Evolutionary conservation across 495 filamentous ascomycete genomes (phyloP), one percentile per base, ranked within the genome.

Genomic region (Bathelium albidoporum): DNA sequence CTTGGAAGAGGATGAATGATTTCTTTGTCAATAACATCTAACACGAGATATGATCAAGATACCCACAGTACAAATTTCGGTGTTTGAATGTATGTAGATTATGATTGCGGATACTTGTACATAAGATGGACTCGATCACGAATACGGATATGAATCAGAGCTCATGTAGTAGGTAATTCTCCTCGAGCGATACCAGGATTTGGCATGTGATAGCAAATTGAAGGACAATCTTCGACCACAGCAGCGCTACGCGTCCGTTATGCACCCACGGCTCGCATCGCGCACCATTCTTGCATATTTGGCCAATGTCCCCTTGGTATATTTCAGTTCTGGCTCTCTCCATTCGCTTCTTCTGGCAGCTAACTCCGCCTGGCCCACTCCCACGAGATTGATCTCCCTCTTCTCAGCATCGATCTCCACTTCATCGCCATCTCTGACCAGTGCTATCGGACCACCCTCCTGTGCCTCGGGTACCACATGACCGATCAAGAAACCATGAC

Each of bases 231-330:
- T 16, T 16, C 44, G 20, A 59, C 18, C 49, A 4, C 14, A 31
- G 4, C 16, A 16, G n/a, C 11, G 10, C 39, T 64, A 81, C 10
- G 76, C 80, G 70, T 91, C 89, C 3, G 89, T 93, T 43, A 93
- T 85, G 72, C 89, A 92, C 39, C 89, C 89, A 62, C 86, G 85
- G 77, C 85, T 89, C 7, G 89, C 89, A 74, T 92, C 87, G 63
- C 77, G 82, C 41, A 93, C 78, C 59, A 69, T 76, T 72, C 76
- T 78, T 24, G 87, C 82, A 69, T 93, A 93, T 76, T 92, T 92
- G 66, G 83, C 85, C 65, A 93, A 73, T 16, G 89, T 91, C 12
- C 89, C 89, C 74, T 84, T 85, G 24, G 76, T 77, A 65, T 88
- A 90, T 74, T 85, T 87, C 58, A 84, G 66, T 66, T 80, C 73